Evolutionary conservation across 1,139 yeast genomes (phyloP).

Genomic region (Lodderomyces metapsilosis): DNA sequence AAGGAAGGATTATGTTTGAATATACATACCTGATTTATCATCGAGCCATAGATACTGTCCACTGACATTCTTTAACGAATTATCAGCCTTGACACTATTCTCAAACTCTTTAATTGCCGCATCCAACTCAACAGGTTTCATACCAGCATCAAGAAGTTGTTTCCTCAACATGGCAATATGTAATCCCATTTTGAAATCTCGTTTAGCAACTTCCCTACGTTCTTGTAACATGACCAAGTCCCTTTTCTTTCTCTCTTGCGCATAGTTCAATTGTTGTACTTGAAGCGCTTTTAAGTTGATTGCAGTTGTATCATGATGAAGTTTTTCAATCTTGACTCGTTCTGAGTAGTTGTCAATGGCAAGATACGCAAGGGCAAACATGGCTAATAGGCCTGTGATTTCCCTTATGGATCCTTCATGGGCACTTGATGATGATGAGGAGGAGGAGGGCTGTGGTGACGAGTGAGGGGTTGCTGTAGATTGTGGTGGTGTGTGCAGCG

Average conservation of each 20-base stretch:
- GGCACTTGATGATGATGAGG: neutral
- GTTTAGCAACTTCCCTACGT: conserved; percentile 45
- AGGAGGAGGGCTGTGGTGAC: conserved; percentile 5
- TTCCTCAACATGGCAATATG: conserved; percentile 63
- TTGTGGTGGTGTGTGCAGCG: neutral
- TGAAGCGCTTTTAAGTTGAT: conserved; percentile 43
- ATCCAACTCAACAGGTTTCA: conserved; percentile 54
- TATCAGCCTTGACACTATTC: conserved; percentile 52
- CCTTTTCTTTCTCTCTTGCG: conserved; percentile 44
- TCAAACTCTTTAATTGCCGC: conserved; percentile 55
- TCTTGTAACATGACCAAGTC: conserved; percentile 49
- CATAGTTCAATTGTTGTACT: conserved; percentile 42
- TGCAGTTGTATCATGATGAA: conserved; percentile 37
- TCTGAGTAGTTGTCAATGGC: conserved; percentile 53
- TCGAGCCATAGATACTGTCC: conserved; percentile 60
- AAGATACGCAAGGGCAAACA: conserved; percentile 42
- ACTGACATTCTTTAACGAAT: conserved; percentile 51
- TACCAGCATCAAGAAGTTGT: conserved; percentile 57
- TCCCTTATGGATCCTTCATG: conserved; percentile 25
- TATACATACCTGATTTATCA: conserved; percentile 40
- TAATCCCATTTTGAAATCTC: conserved; percentile 59
- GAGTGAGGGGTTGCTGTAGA: neutral
- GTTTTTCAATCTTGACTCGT: conserved; percentile 41
- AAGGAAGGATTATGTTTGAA: neutral
- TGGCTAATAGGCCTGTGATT: conserved; percentile 34